Evolutionary conservation across 75 land plant genomes (phyloP).

Genomic region (Azolla pinnata): DNA sequence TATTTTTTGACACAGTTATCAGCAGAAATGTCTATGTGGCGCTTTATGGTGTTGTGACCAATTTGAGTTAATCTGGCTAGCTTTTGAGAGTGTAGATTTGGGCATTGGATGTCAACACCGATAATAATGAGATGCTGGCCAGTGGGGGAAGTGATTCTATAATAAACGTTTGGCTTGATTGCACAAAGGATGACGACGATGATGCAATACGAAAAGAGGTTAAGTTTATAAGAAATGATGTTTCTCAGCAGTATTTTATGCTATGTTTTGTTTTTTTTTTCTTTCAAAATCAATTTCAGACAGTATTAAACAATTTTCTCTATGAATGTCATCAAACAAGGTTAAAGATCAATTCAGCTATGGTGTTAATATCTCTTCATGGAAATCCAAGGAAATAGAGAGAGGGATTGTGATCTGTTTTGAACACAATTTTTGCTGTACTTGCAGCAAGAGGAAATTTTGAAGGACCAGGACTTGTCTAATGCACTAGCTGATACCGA

Average conservation of each 20-base stretch:
- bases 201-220: slow-evolving; percentile 82
- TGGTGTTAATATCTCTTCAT: no score
- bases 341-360: no score
- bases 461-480: slow-evolving; percentile 81
- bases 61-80: not conserved
- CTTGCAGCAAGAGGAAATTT: slow-evolving; percentile 71
- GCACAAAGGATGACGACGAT: slow-evolving; percentile 70
- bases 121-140: slow-evolving; percentile 64
- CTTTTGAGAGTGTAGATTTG: slow-evolving; percentile 43
- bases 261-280: not conserved
- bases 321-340: no score
- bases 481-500: slow-evolving; percentile 85
- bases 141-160: slow-evolving; percentile 80
- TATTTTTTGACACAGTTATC: not conserved
- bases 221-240: no score
- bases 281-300: not conserved
- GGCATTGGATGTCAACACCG: slow-evolving; percentile 76
- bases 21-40: not conserved
- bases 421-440: no score
- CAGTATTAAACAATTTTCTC: no score
- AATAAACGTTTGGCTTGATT: slow-evolving; percentile 81
- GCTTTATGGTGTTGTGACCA: not conserved
- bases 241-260: no score
- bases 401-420: no score
- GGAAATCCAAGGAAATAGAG: no score